Evolutionary conservation across 805 yeast species (phyloP).

Genomic region (Candida taoyuanica): DNA sequence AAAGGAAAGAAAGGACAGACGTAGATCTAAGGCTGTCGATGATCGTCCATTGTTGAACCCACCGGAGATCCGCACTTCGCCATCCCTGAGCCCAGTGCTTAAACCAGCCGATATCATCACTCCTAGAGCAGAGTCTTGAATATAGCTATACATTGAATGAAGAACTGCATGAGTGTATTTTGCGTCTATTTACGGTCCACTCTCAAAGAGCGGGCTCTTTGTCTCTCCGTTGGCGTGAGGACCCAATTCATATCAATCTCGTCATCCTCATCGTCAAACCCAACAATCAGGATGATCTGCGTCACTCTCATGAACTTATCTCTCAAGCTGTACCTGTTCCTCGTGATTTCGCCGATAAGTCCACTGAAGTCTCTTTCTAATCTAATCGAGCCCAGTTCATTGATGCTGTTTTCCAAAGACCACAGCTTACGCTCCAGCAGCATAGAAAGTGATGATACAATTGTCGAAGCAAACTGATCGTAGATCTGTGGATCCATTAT

Average conservation of each 20-base stretch:
- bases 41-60: slow-evolving; percentile 5
- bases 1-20: slow-evolving; percentile 37
- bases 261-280: slow-evolving; percentile 70
- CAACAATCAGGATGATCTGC: slow-evolving; percentile 76
- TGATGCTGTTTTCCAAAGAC: slow-evolving; percentile 60
- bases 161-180: too few relatives aligned
- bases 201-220: slow-evolving; percentile 53
- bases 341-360: slow-evolving; percentile 70
- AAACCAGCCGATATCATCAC: slow-evolving; percentile 1
- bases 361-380: slow-evolving; percentile 77
- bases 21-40: slow-evolving; percentile 27
- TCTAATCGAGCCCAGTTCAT: slow-evolving; percentile 78
- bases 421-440: slow-evolving; percentile 65
- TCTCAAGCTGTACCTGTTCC: slow-evolving; percentile 65
- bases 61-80: neutral
- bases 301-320: slow-evolving; percentile 78
- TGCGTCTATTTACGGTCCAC: slow-evolving; percentile 29
- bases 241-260: slow-evolving; percentile 62
- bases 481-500: slow-evolving; percentile 53
- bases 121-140: neutral
- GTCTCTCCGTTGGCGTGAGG: slow-evolving; percentile 70
- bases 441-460: slow-evolving; percentile 51
- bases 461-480: slow-evolving; percentile 40
- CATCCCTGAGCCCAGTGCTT: slow-evolving; percentile 2
- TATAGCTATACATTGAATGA: too few relatives aligned